Evolutionary conservation across 768 basidiomycete genomes (phyloP).

Genomic region (Trametes punicea): DNA sequence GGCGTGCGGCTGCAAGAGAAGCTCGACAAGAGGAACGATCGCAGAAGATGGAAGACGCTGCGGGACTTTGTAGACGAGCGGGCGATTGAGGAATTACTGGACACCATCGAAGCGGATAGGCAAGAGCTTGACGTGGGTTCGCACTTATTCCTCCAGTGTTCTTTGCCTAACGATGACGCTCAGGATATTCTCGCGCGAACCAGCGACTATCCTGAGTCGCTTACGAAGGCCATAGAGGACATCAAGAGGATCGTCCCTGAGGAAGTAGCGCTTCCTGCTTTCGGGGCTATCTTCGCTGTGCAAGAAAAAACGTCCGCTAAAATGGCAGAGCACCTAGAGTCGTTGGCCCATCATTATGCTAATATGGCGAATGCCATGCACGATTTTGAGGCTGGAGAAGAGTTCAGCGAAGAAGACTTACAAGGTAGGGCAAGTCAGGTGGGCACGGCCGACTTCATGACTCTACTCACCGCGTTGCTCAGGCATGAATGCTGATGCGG

Average conservation of each 20-base stretch:
- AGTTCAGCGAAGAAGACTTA: conserved; percentile 65
- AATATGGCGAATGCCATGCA: conserved; percentile 69
- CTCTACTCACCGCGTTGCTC: not conserved
- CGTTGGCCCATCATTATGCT: conserved; percentile 69
- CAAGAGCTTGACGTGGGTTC: conserved; percentile 62
- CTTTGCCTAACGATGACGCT: conserved; percentile 31
- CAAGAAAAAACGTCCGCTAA: conserved; percentile 56
- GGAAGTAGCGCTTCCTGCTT: conserved; percentile 34
- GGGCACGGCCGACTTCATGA: not conserved
- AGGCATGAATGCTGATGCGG: conserved; percentile 83
- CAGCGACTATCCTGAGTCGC: conserved; percentile 64
- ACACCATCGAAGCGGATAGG: conserved; percentile 69
- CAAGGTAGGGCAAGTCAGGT: conserved; percentile 41
- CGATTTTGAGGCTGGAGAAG: conserved; percentile 67
- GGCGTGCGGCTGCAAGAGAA: conserved; percentile 17
- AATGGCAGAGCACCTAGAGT: conserved; percentile 77
- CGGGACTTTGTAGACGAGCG: conserved; percentile 85
- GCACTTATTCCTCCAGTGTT: not conserved
- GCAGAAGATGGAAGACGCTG: conserved; percentile 72
- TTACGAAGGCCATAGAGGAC: conserved; percentile 50
- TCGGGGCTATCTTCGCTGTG: conserved; percentile 45
- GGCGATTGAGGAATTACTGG: conserved; percentile 72
- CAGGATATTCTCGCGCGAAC: conserved; percentile 64
- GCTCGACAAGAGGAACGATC: conserved; percentile 33
- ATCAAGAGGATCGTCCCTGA: conserved; percentile 53